Base-by-base conservation (phyloP, 1,284 basidiomycete species). In the Tranzscheliella williamsii region DNA sequence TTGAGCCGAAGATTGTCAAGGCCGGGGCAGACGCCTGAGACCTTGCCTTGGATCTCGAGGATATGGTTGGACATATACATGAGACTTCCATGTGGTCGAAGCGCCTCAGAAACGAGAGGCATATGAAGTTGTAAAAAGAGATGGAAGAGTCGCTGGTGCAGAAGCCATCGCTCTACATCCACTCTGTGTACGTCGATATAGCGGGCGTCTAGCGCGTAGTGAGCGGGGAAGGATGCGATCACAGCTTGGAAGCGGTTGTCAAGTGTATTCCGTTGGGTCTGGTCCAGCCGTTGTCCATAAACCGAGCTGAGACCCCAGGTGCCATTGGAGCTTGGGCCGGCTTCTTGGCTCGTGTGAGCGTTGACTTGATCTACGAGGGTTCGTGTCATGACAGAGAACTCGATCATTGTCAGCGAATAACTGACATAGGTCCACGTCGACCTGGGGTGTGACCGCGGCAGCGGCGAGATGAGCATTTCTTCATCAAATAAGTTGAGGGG, bases 11-110 rank as follows among this genome's bases (percentile, higher is more conserved):
- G 35, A 16, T 55, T 55, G 43, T 61, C 51, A 2, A 51, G 33
- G 5, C 40, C 36, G 6, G 40, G 35, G 29, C 42, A 44, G 9
- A 55, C 39, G 20, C 46, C 34, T 12, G 37, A 21, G 15, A 61
- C 57, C 37, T 55, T 61, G 24, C 51, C 57, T 40, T 61, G 51
- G 24, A 61, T 61, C 23, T 55, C 47, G 15, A 61, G 52, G 11
- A 61, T 48, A 13, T 61, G 57, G 22, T 42, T 54, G 6, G 51
- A 42, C 51, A 61, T 55, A 39, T 50, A 61, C 45, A 55, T 61
- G 20, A 54, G 29, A 23, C 57, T 61, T 5, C 57, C 57, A 17
- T 61, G 57, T 15, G 51, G 52, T 8, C 47, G 36, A 1, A 31
- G 33, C 0, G 51, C 57, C 26, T 61, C 47, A 4, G 57, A 61